phyloP scores from a whole-genome alignment of 169 alveolate species.

The Blepharisma undulans region DNA sequence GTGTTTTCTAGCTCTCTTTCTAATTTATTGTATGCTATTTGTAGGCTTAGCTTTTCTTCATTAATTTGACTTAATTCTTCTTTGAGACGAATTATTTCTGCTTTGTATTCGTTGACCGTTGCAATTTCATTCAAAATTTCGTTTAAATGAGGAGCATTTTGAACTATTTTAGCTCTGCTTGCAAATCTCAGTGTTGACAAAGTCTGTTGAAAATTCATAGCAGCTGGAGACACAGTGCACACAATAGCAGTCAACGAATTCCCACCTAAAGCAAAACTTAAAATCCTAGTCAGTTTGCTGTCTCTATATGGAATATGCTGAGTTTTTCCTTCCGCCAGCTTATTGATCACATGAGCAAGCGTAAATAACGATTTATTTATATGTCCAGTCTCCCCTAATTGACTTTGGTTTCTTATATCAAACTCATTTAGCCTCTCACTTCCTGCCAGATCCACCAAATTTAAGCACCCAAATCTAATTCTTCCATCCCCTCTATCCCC shows the following conservation, averaged over 20 bases:
- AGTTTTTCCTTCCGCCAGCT: conserved; percentile 77
- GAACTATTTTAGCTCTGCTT: conserved; percentile 89
- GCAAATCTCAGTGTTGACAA: conserved; percentile 89
- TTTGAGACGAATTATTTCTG: conserved; percentile 59
- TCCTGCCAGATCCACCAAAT: conserved; percentile 90
- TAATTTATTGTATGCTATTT: neutral
- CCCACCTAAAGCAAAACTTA: conserved; percentile 83
- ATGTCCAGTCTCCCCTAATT: conserved; percentile 70
- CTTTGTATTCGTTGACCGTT: conserved; percentile 50
- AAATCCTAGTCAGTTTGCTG: conserved; percentile 80
- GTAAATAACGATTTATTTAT: conserved; percentile 73
- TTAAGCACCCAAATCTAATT: conserved; percentile 42
- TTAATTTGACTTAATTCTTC: conserved; percentile 34
- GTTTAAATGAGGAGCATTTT: conserved; percentile 82
- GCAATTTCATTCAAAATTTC: conserved; percentile 51
- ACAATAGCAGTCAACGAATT: conserved; percentile 82
- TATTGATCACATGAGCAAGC: conserved; percentile 76
- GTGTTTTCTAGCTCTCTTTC: neutral
- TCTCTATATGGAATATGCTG: conserved; percentile 80
- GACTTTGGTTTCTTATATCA: conserved; percentile 37
- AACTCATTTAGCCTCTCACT: conserved; percentile 78
- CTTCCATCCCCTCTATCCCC: conserved; percentile 55
- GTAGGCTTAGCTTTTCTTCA: neutral
- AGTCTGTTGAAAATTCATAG: conserved; percentile 75
- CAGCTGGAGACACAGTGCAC: conserved; percentile 84